A percentile compares a stretch with the other conserved stretches of the same genome.
Evolutionary conservation across 345 rosid species (phyloP).

Genomic region (Syzygium grande): DNA sequence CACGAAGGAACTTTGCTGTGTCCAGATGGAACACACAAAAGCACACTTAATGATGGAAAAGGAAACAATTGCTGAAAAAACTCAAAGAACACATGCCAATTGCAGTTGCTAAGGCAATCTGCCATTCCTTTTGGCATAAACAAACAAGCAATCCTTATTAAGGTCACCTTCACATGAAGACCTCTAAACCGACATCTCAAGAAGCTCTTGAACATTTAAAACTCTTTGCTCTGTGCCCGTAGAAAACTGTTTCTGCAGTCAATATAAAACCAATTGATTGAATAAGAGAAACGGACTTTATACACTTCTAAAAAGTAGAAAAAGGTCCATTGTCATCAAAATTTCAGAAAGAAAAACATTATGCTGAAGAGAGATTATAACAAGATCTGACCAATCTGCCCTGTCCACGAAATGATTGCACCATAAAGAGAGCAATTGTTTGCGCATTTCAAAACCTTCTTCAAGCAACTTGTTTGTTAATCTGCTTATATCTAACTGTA

Average conservation of each 20-base stretch:
- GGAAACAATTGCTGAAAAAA: neutral
- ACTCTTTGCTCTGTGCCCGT: constrained; percentile 52
- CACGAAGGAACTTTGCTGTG: neutral
- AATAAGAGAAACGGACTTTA: constrained; percentile 1
- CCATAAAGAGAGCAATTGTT: constrained; percentile 66
- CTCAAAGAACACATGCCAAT: constrained; percentile 33
- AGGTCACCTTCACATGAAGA: constrained; percentile 73
- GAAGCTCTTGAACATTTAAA: constrained; percentile 72
- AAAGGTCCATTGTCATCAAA: neutral
- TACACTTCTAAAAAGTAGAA: neutral
- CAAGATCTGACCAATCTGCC: constrained; percentile 80
- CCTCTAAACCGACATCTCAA: constrained; percentile 70
- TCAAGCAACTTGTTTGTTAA: constrained; percentile 76
- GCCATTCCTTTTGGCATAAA: constrained; percentile 46
- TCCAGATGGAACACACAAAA: neutral
- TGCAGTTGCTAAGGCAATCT: constrained; percentile 38
- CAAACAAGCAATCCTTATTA: constrained; percentile 62
- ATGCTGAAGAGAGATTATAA: constrained; percentile 60
- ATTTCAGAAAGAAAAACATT: constrained; percentile 33
- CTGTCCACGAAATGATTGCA: constrained; percentile 80
- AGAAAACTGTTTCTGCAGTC: constrained; percentile 56
- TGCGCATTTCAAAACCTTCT: constrained; percentile 75
- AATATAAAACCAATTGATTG: constrained; percentile 11
- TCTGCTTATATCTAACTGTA: constrained; percentile 72
- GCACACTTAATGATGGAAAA: neutral